Evolutionary conservation across 208 protist species (phyloP), one percentile per base, ranked within the genome.

Genomic region (Leishmania tropica): DNA sequence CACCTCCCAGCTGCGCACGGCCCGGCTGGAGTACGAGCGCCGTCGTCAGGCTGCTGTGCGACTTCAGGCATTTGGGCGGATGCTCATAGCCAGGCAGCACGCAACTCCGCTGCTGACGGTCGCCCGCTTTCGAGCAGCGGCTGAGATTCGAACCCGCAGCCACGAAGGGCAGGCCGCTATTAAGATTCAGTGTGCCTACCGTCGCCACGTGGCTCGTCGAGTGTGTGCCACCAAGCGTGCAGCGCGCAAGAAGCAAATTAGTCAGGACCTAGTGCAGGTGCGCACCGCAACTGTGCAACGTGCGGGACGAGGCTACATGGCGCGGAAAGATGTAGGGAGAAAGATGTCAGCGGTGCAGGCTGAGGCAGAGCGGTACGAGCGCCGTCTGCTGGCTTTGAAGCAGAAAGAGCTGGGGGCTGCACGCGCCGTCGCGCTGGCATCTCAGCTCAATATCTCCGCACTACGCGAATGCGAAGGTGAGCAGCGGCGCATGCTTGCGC

Each of bases 11-110:
- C 84, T 87, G 47, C 89, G 92, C 31, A 89, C 78, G 8, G 85
- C 86, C 56, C 86, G 88, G 35, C 53, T 84, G 19, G 87, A 88
- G 73, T 90, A 92, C 75, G 85, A 93, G 78, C 84, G 74, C 6
- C 79, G 85, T 24, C 84, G 89, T 56, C 82, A 90, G 58, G 94
- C 92, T 4, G 89, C 92, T 17, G 86, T 92, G 42, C 92, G 86
- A 58, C 76, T 97, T 35, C 94, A 97, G 83, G 84, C 92, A 1
- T 95, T 95, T 75, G 91, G 86, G 21, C 87, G 94, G 45, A 89
- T 89, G 86, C 81, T 97, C 70, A 89, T 94, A 72, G 88, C 81
- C 17, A 76, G 79, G 58, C 72, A 87, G 28, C 80, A 85, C 19
- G 74, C 85, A 1, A 54, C 84, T 6, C 83, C 89, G 17, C 65